These are phyloP conservation scores for Cordyceps tenuipes DNA, from an alignment of 2,329 filamentous ascomycete genomes.

Conservation along the genomic window DNA sequence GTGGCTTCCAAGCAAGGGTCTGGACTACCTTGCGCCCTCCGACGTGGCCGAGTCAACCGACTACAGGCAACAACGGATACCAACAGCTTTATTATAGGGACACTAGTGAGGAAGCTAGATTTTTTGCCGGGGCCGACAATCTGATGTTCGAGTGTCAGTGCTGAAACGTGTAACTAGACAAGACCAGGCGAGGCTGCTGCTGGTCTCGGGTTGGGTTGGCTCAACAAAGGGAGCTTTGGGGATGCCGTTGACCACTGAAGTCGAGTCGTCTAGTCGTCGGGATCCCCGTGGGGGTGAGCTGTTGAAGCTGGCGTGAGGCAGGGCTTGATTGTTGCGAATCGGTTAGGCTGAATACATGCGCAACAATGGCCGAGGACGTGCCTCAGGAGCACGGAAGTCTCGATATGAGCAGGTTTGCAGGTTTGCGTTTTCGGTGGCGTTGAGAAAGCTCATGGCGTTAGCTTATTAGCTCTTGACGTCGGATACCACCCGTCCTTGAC, in stretches of 20 bases:
- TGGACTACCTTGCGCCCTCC: background rate
- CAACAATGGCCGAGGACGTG: too few species aligned
- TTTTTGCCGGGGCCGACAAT: background rate
- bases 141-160: background rate
- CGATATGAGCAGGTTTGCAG: too few species aligned
- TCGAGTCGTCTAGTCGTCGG: background rate
- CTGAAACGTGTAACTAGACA: background rate
- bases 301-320: too few species aligned
- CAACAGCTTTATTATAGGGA: background rate
- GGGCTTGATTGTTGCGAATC: too few species aligned
- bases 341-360: too few species aligned
- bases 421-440: background rate
- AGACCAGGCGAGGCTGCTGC: background rate
- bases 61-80: background rate
- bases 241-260: background rate
- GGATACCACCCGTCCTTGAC: background rate
- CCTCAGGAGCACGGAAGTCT: too few species aligned
- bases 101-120: conserved; percentile 1
- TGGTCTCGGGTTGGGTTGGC: background rate
- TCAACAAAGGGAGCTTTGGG: background rate
- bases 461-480: too few species aligned
- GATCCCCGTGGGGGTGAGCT: too few species aligned
- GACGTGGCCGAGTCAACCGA: background rate
- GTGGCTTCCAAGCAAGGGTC: background rate
- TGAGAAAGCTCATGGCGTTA: too few species aligned